Evolutionary conservation across 2,329 filamentous ascomycete genomes (phyloP).

Genomic region (Hypoxylon sp.): DNA sequence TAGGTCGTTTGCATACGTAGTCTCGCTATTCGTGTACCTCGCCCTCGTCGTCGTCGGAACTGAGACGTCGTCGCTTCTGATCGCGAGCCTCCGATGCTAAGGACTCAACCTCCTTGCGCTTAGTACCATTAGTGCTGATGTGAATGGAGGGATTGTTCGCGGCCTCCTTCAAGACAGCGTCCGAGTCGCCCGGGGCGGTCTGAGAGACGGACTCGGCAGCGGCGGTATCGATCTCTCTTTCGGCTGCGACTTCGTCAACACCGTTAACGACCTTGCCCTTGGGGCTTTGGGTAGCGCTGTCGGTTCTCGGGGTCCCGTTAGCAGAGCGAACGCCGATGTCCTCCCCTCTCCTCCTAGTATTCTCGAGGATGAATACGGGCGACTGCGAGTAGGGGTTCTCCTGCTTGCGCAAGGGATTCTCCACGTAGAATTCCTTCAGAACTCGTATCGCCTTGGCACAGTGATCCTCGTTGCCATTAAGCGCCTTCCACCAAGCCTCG

Average conservation of each 20-base stretch:
- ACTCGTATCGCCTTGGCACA: slow-evolving; percentile 78
- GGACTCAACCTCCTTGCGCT: slow-evolving; percentile 53
- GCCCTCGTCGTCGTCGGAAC: slow-evolving; percentile 57
- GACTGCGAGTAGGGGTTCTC: slow-evolving; percentile 60
- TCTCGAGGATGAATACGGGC: slow-evolving; percentile 64
- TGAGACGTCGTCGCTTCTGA: slow-evolving; percentile 54
- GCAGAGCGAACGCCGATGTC: slow-evolving; percentile 56
- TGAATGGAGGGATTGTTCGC: slow-evolving; percentile 44
- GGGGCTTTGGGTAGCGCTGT: slow-evolving; percentile 60
- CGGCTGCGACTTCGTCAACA: slow-evolving; percentile 46
- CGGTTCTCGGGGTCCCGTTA: slow-evolving; percentile 57
- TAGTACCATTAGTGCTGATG: slow-evolving; percentile 47
- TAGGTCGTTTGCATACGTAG: background rate
- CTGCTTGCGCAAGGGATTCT: slow-evolving; percentile 68
- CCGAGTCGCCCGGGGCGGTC: slow-evolving; percentile 44
- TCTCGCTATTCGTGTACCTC: slow-evolving; percentile 50
- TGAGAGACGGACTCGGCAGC: slow-evolving; percentile 49
- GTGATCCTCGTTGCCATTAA: slow-evolving; percentile 74
- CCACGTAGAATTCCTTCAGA: slow-evolving; percentile 73
- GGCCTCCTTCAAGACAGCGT: slow-evolving; percentile 44
- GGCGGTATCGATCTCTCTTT: slow-evolving; percentile 39
- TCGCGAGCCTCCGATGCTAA: slow-evolving; percentile 48
- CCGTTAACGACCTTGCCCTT: slow-evolving; percentile 50
- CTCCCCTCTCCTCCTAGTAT: slow-evolving; percentile 56
- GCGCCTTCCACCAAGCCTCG: slow-evolving; percentile 84